Base-by-base conservation (phyloP, 306 rosid genomes). In the Erythrophleum fordii region DNA sequence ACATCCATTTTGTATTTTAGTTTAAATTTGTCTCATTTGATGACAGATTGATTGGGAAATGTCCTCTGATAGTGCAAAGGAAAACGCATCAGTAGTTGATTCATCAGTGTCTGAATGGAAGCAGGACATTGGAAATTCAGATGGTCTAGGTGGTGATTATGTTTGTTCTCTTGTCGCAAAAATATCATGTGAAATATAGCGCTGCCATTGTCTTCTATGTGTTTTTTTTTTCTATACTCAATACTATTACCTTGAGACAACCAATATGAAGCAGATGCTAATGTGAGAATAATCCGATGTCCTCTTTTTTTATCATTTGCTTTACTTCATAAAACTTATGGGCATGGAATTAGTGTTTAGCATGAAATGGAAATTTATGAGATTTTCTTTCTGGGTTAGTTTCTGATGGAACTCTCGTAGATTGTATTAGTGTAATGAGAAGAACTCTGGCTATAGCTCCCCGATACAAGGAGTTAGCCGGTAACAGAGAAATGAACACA, bases 51-150 rank as follows among this genome's bases (percentile, higher is more conserved):
- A 31, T 72, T 69, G 14, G 80, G 86, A 81, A 35, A 92, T 90
- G 94, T 90, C 97, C 79, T 88, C 87, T 64, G 91, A 90, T 77
- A 90, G 91, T 79, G 87, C 90, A 48, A 92, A 88, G 87, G 93
- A 84, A 83, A 87, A 83, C 84, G 89, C 86, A 13, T 92, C 93
- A 41, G 93, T 89, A 34, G 97, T 87, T 83, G 93, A 90, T 77
- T 92, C 93, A 58, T 92, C 93, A 1, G 86, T 83, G 59, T 80
- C 91, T 64, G 92, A 90, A 48, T 83, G 90, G 90, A 90, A 83
- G 73, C 88, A 80, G 55, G 92, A 89, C 49, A 77, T 86, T 76
- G 90, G 91, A 71, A 86, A 83, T 84, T 86, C 88, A 17, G 89
- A 88, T 80, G 90, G 79, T 72, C 92, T 89, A 79, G 94, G 94